Evolutionary conservation across 1,284 basidiomycete genomes (phyloP), one percentile per base, ranked within the genome.

Genomic region (Meripilus lineatus): DNA sequence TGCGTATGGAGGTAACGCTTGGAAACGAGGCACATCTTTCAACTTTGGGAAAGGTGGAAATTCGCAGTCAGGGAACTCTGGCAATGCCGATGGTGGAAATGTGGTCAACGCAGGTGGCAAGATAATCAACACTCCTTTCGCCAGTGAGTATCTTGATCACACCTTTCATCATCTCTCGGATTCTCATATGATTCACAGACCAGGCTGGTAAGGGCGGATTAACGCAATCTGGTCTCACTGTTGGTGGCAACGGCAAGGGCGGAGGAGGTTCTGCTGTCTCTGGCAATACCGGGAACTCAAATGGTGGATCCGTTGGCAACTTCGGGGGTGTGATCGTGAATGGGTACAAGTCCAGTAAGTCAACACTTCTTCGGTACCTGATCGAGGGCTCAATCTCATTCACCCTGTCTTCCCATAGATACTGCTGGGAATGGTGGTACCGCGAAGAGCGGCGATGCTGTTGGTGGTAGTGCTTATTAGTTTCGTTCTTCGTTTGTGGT

Each of bases 181-280:
- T 25, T n/a, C 8, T 23, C 20, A 24, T 20, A 21, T 22, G 4
- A 15, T 8, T 18, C 20, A 35, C 22, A 46, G 44, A 42, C 30
- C 28, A 33, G 18, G 44, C 38, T 24, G 44, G 44, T 21, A 41
- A 46, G 38, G 44, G 44, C 26, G 44, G 44, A 8, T 14, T n/a
- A 21, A 20, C 44, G n/a, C 33, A 41, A 28, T 32, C 38, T 17
- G 44, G 44, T 11, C 25, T 11, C 17, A 26, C 38, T 18, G 14
- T 26, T 13, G 38, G 22, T 5, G 38, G 38, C 17, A 28, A 17
- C 24, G 38, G 37, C 20, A 7, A n/a, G n/a, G n/a, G n/a, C n/a
- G n/a, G n/a, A n/a, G n/a, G n/a, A n/a, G n/a, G n/a, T n/a, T n/a
- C n/a, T n/a, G n/a, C n/a, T n/a, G n/a, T n/a, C n/a, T n/a, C n/a